phyloP scores from a whole-genome alignment of 2,329 filamentous ascomycete species.

The Rutstroemia sp. region DNA sequence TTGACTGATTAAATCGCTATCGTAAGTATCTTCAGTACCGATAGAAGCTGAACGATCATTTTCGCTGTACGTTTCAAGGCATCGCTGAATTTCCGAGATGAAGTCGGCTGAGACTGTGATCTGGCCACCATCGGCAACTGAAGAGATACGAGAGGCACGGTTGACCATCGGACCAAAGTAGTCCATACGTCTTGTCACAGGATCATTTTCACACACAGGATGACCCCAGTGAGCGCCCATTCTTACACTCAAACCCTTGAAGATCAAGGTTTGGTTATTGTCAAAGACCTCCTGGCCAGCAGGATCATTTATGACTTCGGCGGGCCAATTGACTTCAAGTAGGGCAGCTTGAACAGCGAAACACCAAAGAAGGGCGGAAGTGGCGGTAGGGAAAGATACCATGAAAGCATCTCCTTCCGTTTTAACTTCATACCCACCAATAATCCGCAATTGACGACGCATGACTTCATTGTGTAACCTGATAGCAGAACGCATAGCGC shows the following conservation, averaged over 20 bases:
- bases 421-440: slow-evolving; percentile 97
- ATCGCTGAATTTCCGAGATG: slow-evolving; percentile 89
- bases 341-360: slow-evolving; percentile 88
- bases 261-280: slow-evolving; percentile 81
- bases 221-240: slow-evolving; percentile 98
- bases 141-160: slow-evolving; percentile 86
- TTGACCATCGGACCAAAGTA: slow-evolving; percentile 99
- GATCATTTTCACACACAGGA: slow-evolving; percentile 90
- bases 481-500: slow-evolving; percentile 93
- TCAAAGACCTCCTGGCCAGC: slow-evolving; percentile 79
- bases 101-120: slow-evolving; percentile 97
- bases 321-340: slow-evolving; percentile 85
- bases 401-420: slow-evolving; percentile 99
- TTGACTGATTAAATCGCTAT: slow-evolving; percentile 66
- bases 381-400: slow-evolving; percentile 96
- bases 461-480: slow-evolving; percentile 97
- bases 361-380: slow-evolving; percentile 89
- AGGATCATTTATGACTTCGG: slow-evolving; percentile 81
- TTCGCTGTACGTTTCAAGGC: slow-evolving; percentile 83
- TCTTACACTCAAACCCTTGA: slow-evolving; percentile 86
- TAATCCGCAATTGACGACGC: slow-evolving; percentile 83
- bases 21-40: slow-evolving; percentile 66
- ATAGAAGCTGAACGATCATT: slow-evolving; percentile 63
- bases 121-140: slow-evolving; percentile 91
- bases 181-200: slow-evolving; percentile 96